phyloP scores from a whole-genome alignment of 371 early-diverging fungal genomes.

The Mucor piriformis region DNA sequence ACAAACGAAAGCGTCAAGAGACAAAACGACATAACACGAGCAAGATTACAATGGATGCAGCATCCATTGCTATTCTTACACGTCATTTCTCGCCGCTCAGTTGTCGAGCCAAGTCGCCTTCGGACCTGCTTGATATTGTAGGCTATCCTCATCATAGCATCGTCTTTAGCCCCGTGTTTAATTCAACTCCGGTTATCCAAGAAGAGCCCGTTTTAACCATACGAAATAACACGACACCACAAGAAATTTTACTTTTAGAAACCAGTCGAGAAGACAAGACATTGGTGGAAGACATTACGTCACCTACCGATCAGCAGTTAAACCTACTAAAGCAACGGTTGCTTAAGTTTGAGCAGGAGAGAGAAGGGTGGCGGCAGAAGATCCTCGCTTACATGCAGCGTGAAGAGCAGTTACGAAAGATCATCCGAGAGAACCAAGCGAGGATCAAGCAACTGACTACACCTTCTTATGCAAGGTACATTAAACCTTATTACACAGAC shows the following conservation, averaged over 20 bases:
- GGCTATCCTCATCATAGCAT: conserved; percentile 25
- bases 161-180: conserved; percentile 4
- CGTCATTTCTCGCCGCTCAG: conserved; percentile 29
- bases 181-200: conserved; percentile 7
- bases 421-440: conserved; percentile 19
- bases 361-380: conserved; percentile 13
- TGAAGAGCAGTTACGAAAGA: conserved; percentile 22
- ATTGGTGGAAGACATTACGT: conserved; percentile 6
- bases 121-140: conserved; percentile 30
- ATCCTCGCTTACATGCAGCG: conserved; percentile 16
- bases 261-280: conserved; percentile 26
- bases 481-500: neutral
- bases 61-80: conserved; percentile 18
- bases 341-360: conserved; percentile 17
- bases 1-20: conserved; percentile 17
- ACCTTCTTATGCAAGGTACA: too few species aligned
- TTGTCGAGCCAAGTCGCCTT: conserved; percentile 28
- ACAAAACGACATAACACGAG: conserved; percentile 4
- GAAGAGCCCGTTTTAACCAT: neutral
- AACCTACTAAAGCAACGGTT: conserved; percentile 1
- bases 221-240: conserved; percentile 14
- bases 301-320: neutral
- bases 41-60: conserved; percentile 21
- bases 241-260: conserved; percentile 4
- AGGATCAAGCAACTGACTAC: conserved; percentile 11